These are phyloP conservation scores for Mortierella polycephala DNA, from an alignment of 371 early-diverging fungal species.

Conservation along the genomic window DNA sequence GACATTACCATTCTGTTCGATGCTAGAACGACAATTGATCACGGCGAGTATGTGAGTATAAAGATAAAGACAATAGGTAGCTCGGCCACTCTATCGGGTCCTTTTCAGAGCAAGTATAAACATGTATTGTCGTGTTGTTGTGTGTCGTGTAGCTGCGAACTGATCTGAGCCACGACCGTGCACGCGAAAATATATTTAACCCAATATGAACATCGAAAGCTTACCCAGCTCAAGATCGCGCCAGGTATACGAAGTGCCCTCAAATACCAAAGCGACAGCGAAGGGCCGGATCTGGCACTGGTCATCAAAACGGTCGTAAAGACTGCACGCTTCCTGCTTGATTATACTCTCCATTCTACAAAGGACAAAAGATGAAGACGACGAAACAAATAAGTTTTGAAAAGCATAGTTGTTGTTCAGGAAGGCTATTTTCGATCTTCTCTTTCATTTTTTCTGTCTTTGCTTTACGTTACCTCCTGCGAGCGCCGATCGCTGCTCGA, in stretches of 20 bases:
- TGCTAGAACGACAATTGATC: conserved; percentile 11
- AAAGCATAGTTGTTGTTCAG: not conserved
- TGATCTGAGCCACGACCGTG: not conserved
- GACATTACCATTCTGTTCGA: conserved; percentile 29
- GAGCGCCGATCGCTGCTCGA: not conserved
- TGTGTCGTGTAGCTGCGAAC: conserved; percentile 1
- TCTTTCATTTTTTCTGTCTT: not conserved
- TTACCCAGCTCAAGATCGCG: conserved; percentile 41
- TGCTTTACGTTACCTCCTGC: conserved; percentile 15
- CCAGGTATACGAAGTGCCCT: conserved; percentile 44
- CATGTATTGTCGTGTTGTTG: no score
- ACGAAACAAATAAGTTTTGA: not conserved
- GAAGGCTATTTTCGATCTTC: not conserved
- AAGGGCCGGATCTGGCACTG: conserved; percentile 21
- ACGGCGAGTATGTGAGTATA: no score
- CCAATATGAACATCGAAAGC: not conserved
- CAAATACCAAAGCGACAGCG: conserved; percentile 34
- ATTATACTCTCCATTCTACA: not conserved
- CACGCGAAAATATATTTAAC: not conserved
- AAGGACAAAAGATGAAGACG: not conserved
- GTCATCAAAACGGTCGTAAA: conserved; percentile 43
- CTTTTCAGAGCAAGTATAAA: no score
- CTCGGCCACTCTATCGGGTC: no score
- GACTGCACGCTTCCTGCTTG: conserved; percentile 14
- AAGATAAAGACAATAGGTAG: no score